phyloP scores from a whole-genome alignment of 1,284 basidiomycete species.

The Laetiporus sulphureus region DNA sequence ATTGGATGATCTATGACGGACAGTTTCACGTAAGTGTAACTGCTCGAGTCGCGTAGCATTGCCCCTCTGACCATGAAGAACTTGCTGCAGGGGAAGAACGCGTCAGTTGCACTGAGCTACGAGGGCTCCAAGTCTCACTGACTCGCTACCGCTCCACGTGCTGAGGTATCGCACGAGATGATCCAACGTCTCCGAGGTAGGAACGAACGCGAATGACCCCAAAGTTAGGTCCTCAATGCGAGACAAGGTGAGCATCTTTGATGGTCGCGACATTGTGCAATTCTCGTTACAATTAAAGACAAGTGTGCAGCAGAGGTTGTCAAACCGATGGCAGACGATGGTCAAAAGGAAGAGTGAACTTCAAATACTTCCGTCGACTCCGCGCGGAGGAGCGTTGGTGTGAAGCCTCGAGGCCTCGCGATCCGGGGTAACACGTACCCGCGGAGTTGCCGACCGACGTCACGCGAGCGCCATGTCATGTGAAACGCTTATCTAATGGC shows the following conservation, averaged over 20 bases:
- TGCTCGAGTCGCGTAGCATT: too few relatives aligned
- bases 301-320: not conserved
- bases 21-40: too few relatives aligned
- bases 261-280: constrained; percentile 30
- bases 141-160: constrained; percentile 83
- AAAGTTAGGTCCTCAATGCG: constrained; percentile 54
- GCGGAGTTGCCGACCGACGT: not conserved
- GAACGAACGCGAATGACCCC: constrained; percentile 52
- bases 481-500: constrained; percentile 18
- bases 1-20: constrained; percentile 54
- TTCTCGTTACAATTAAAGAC: not conserved
- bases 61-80: constrained; percentile 66
- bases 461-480: constrained; percentile 7
- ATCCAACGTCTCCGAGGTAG: constrained; percentile 55
- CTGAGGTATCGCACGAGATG: constrained; percentile 68
- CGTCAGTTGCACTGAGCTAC: not conserved
- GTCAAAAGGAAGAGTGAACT: not conserved
- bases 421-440: not conserved
- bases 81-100: constrained; percentile 45
- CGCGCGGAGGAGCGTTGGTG: constrained; percentile 6
- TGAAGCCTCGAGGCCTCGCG: not conserved
- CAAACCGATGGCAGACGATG: not conserved
- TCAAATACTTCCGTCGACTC: constrained; percentile 2
- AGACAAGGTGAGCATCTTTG: constrained; percentile 31
- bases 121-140: constrained; percentile 14